phyloP scores from a whole-genome alignment of 805 yeast species.

The Wickerhamiella brachini region DNA sequence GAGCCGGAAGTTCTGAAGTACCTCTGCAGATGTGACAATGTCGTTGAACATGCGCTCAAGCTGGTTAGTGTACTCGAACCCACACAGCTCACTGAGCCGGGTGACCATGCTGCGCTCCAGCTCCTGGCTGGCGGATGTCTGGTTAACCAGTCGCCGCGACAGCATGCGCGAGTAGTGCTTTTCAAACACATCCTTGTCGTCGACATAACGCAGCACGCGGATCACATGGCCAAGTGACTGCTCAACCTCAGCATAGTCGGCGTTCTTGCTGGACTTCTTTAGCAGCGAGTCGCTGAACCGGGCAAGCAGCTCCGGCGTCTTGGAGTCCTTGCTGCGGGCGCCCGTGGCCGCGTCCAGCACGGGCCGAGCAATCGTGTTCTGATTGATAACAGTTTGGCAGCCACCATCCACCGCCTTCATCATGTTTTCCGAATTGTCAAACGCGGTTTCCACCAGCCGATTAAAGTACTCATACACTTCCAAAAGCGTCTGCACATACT shows the following conservation, averaged over 20 bases:
- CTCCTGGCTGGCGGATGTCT: constrained; percentile 73
- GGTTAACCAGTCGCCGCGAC: constrained; percentile 78
- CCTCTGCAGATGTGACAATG: constrained; percentile 68
- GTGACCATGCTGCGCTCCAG: constrained; percentile 75
- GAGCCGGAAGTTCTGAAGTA: constrained; percentile 42
- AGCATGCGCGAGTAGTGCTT: constrained; percentile 78
- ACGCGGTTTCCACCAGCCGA: constrained; percentile 49
- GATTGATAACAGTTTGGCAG: constrained; percentile 71
- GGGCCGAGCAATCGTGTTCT: constrained; percentile 58
- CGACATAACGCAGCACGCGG: constrained; percentile 73
- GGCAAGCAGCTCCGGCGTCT: constrained; percentile 85
- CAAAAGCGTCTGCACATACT: constrained; percentile 65
- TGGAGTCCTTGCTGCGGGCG: constrained; percentile 31
- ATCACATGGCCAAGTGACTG: constrained; percentile 67
- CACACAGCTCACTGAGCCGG: constrained; percentile 75
- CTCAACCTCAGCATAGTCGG: constrained; percentile 53
- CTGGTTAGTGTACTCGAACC: constrained; percentile 83
- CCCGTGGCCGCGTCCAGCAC: constrained; percentile 18
- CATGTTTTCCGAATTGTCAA: constrained; percentile 61
- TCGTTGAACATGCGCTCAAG: constrained; percentile 94
- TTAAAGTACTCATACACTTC: constrained; percentile 55
- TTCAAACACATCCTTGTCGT: constrained; percentile 92
- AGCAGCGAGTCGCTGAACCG: constrained; percentile 75
- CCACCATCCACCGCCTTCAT: constrained; percentile 83
- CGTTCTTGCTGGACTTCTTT: constrained; percentile 56